Base-by-base conservation (phyloP, 331 rosid genomes). In the Ulmus americana region DNA sequence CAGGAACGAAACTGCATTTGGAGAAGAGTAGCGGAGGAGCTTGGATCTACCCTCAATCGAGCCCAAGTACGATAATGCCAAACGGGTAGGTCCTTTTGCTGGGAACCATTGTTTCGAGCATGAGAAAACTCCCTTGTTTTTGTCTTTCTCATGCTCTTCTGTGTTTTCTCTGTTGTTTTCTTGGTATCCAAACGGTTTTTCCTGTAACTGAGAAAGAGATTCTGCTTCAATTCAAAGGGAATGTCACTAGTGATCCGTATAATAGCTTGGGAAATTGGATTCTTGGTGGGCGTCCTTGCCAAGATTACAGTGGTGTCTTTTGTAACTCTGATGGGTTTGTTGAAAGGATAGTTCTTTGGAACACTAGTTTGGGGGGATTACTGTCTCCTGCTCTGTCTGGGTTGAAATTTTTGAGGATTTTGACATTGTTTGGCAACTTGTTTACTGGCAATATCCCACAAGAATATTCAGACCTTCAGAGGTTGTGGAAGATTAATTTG, bases 401-500 rank as follows among this genome's bases (percentile, higher is more conserved):
- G 64, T 81, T 90, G 84, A 90, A 82, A 75, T 81, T 68, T 8
- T 74, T 94, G 85, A 80, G 99, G 83, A 78, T 69, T 67, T 78
- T 94, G 84, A 81, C 97, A 66, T 79, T 94, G 81, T 94, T 81
- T 57, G 97, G 96, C 46, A 94, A 94, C 68, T 77, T 79, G 10
- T 87, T 94, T 65, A 68, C 80, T 2, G 99, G 97, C 14, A 74
- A 70, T 48, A 81, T 94, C 64, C 99, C 99, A 2, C 69, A 77
- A 62, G 90, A 65, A n/a, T 94, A 84, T 76, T 83, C 81, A 60
- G 76, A 70, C 45, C 77, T 94, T 73, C 77, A 78, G 45, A 74
- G 96, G 6, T 59, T 94, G 80, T 94, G 97, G 95, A 94, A 94
- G 84, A 78, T 94, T 67, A 94, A 94, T 84, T 40, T 94, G 76